Conservation (phyloP, 306 rosid species). For the Trifolium repens region DNA sequence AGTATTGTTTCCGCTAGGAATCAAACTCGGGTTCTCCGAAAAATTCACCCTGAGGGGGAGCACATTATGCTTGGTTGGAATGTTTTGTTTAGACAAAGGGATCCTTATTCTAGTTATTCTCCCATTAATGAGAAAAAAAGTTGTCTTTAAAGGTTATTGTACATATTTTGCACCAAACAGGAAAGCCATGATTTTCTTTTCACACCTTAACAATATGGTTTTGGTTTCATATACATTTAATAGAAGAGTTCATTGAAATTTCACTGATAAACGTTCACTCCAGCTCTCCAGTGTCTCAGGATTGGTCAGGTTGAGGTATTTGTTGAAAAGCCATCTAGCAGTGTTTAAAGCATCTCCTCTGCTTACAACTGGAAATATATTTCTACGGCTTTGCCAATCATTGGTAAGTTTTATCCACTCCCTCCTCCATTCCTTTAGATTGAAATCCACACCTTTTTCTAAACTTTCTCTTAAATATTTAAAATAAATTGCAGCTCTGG, state of each 20-base stretch:
- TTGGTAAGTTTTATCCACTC: slow-evolving; percentile 92
- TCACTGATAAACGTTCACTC: slow-evolving; percentile 19
- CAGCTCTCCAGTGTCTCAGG: slow-evolving; percentile 31
- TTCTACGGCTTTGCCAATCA: slow-evolving; percentile 76
- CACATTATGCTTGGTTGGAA: not conserved
- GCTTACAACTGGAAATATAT: slow-evolving; percentile 54
- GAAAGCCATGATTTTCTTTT: slow-evolving; percentile 19
- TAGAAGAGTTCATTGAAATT: slow-evolving; percentile 7
- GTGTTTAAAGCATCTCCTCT: slow-evolving; percentile 67
- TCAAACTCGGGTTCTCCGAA: too few species aligned
- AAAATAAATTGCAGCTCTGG: slow-evolving; percentile 85
- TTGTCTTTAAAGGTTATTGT: not conserved
- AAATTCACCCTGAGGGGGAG: too few species aligned
- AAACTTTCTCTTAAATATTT: slow-evolving; percentile 70
- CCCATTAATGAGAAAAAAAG: slow-evolving; percentile 3
- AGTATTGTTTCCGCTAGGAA: too few species aligned
- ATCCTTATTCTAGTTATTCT: slow-evolving; percentile 8
- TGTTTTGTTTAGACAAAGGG: not conserved
- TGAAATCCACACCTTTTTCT: slow-evolving; percentile 54
- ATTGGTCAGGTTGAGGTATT: slow-evolving; percentile 57
- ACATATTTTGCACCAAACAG: slow-evolving; percentile 32
- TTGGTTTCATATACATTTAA: slow-evolving; percentile 25
- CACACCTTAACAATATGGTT: slow-evolving; percentile 14
- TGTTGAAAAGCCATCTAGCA: slow-evolving; percentile 64
- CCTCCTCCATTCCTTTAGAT: slow-evolving; percentile 72